These are phyloP conservation scores for Daldinia loculata DNA, from an alignment of 495 filamentous ascomycete species.

Conservation along the genomic window DNA sequence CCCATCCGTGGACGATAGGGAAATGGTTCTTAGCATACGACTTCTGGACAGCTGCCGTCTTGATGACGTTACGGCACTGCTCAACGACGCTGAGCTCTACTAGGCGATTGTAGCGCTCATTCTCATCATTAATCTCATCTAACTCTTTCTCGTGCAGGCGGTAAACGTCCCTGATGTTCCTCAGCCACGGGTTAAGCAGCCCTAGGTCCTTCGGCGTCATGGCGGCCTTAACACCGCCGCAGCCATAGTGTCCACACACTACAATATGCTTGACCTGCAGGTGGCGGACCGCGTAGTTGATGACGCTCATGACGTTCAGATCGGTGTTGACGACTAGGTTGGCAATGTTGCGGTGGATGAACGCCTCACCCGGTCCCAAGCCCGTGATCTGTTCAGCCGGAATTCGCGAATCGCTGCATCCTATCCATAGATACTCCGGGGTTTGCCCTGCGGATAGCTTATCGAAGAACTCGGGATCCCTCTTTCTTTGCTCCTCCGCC, in stretches of 20 bases:
- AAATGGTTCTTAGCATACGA: constrained; percentile 59
- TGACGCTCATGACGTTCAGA: constrained; percentile 68
- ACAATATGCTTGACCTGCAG: constrained; percentile 71
- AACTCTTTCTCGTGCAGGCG: constrained; percentile 65
- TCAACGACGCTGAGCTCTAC: constrained; percentile 69
- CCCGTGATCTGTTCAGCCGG: constrained; percentile 69
- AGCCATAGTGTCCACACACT: constrained; percentile 71
- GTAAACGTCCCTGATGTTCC: constrained; percentile 69
- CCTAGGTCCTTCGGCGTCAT: constrained; percentile 66
- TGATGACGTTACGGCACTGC: constrained; percentile 67
- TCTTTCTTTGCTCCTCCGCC: constrained; percentile 59
- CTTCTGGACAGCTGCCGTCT: constrained; percentile 65
- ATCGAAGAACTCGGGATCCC: constrained; percentile 65
- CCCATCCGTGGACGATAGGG: constrained; percentile 66
- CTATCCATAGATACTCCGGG: constrained; percentile 71
- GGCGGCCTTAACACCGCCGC: constrained; percentile 70
- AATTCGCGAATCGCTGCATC: constrained; percentile 70
- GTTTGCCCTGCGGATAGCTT: constrained; percentile 62
- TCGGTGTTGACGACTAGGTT: constrained; percentile 68
- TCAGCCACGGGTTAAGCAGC: constrained; percentile 67
- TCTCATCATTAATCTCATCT: constrained; percentile 57
- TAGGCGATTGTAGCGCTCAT: constrained; percentile 60
- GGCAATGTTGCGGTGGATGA: constrained; percentile 71
- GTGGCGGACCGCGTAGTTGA: constrained; percentile 67
- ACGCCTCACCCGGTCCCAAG: constrained; percentile 66